Base-by-base conservation (phyloP, 441 rosid genomes). In the Croton laevigatus region DNA sequence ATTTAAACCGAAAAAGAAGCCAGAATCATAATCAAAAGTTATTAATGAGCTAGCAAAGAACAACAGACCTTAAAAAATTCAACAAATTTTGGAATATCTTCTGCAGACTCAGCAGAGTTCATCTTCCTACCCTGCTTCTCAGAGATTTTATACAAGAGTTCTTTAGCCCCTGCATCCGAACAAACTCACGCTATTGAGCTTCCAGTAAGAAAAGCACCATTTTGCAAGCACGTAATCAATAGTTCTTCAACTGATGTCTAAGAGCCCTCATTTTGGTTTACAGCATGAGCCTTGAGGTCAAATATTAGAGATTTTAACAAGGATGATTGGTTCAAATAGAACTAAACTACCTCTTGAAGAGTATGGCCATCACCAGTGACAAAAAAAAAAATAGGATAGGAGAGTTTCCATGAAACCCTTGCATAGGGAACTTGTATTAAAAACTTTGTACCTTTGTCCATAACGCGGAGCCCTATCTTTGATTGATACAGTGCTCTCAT, bases 401-500 rank as follows among this genome's bases (percentile, higher is more conserved):
- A 52, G 6, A 20, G 36, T 51, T 37, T n/a, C 53, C 19, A 60
- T n/a, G 4, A 19, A 38, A 19, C 58, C 13, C 19, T 40, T 27
- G 52, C 45, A 22, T 54, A 19, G 64, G 44, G 22, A 34, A 44
- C 32, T 34, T 57, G 14, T 7, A 32, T 37, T 6, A 53, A 42
- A 46, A 68, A 42, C 14, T 4, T n/a, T 20, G 9, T 84, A 91
- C 98, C 98, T 85, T 80, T 81, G 84, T 86, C 95, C 85, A 94
- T 86, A 69, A 94, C 88, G 76, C 87, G 80, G 65, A 91, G 92
- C 58, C 98, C 98, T 59, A 94, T 71, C 84, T 86, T 94, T 54
- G 98, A 91, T 79, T 94, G 97, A 78, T 94, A 94, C 53, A 94
- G 85, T 71, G 97, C 91, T 85, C 97, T 88, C 97, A 94, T 88